These are phyloP conservation scores for Erythrophleum ivorense DNA, from an alignment of 331 rosid genomes.

Conservation along the genomic window DNA sequence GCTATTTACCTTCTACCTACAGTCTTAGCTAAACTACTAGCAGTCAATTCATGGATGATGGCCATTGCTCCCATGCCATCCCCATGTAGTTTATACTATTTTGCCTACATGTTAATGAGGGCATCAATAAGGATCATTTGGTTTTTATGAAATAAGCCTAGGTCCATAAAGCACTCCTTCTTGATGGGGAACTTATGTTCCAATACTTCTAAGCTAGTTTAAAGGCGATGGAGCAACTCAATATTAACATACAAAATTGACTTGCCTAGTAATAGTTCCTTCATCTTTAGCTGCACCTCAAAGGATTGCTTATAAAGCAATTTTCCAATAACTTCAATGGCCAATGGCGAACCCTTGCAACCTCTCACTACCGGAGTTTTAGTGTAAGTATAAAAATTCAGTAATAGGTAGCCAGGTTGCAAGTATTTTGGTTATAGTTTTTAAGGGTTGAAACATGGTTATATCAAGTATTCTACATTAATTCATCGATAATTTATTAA, in stretches of 20 bases:
- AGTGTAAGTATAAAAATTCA: slow-evolving; percentile 15
- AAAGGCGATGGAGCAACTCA: slow-evolving; percentile 46
- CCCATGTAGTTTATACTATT: slow-evolving; percentile 44
- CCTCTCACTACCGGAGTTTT: slow-evolving; percentile 54
- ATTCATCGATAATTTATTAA: background rate
- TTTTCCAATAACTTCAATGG: slow-evolving; percentile 53
- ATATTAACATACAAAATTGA: slow-evolving; percentile 37
- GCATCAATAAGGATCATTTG: slow-evolving; percentile 56
- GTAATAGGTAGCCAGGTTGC: background rate
- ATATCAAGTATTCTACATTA: background rate
- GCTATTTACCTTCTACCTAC: slow-evolving; percentile 51
- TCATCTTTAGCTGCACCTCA: slow-evolving; percentile 44
- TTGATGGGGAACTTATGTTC: slow-evolving; percentile 33
- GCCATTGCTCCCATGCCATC: slow-evolving; percentile 38
- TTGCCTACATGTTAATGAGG: slow-evolving; percentile 64
- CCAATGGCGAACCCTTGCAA: slow-evolving; percentile 61
- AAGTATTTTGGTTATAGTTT: background rate
- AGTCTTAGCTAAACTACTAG: slow-evolving; percentile 46
- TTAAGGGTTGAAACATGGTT: background rate
- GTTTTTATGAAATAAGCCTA: slow-evolving; percentile 64
- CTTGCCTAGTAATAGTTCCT: slow-evolving; percentile 30
- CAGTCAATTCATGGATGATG: slow-evolving; percentile 39
- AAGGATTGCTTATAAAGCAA: slow-evolving; percentile 41
- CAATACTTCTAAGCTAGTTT: slow-evolving; percentile 51
- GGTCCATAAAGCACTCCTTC: slow-evolving; percentile 61